A percentile compares a stretch with the other conserved stretches of the same genome.
Conservation (phyloP, 768 basidiomycete species). For the Phylloporus sp. region DNA sequence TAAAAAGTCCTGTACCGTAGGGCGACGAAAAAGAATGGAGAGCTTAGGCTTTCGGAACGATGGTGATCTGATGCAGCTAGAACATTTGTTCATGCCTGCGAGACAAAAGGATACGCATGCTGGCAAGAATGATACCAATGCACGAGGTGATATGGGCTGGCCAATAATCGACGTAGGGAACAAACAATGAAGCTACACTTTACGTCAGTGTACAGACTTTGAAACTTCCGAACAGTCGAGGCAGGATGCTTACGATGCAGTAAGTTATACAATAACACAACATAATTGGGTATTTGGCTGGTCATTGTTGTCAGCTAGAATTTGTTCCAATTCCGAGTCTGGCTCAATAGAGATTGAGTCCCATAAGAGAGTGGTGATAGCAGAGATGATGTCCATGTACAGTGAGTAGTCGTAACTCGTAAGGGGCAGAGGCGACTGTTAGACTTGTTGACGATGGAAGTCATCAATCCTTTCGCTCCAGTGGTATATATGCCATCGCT, state of each 20-base stretch:
- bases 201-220: not conserved
- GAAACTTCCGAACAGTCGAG: not conserved
- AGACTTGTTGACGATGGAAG: not conserved
- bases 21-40: not conserved
- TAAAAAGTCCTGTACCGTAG: not conserved
- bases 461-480: not conserved
- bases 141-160: not conserved
- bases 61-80: not conserved
- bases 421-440: not conserved
- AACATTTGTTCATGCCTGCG: not conserved
- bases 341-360: not conserved
- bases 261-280: not conserved
- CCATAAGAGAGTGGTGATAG: not conserved
- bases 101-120: not conserved
- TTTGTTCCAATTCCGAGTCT: not conserved
- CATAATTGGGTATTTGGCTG: too few relatives aligned
- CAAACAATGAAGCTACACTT: not conserved
- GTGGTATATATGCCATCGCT: not conserved
- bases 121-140: not conserved
- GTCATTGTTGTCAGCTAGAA: not conserved
- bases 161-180: not conserved
- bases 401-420: not conserved
- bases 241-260: not conserved
- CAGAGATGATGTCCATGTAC: not conserved
- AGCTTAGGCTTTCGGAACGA: not conserved